Evolutionary conservation across 2,329 filamentous ascomycete species (phyloP), one percentile per base, ranked within the genome.

Genomic region (Elsinoe necatrix): DNA sequence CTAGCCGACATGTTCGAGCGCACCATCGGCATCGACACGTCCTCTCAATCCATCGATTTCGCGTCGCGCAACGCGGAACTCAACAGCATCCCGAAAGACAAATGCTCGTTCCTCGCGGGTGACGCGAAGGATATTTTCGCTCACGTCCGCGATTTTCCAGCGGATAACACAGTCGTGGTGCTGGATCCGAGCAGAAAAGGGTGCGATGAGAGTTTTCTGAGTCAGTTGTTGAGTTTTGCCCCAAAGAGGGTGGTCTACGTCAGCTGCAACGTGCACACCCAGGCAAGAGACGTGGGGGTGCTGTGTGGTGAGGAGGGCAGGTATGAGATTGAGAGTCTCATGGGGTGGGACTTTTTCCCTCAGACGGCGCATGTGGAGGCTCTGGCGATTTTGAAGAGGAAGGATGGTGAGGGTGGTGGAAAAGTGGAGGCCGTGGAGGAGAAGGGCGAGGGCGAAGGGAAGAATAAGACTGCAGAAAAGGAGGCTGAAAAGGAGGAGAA

Each of bases 131-230:
- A 85, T 62, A 81, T 98, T 18, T 98, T 98, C 78, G 80, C 82
- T 61, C 65, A 69, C 52, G 62, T 60, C 16, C 58, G 58, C 14
- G 75, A 74, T 1, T 92, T 89, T 69, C 81, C 86, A 7, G 75
- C 88, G 1, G 82, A 89, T 59, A 84, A 95, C 73, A 97, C 92
- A 0, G 86, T 89, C 35, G 87, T 97, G n/a, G 86, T 98, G 60
- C 85, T 98, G 57, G 93, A 98, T 68, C 93, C 93, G n/a, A 91
- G 93, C 5, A 81, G 93, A 42, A 98, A 97, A 71, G 93, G 93
- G 8, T 97, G 93, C 68, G 92, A 95, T 64, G 82, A 84, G 48
- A 81, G 81, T 61, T 98, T 98, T 70, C 73, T 98, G 41, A 72
- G 76, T 14, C 93, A 98, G 74, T 72, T 98, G 65, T 74, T 96